Conservation (phyloP, 2,329 filamentous ascomycete genomes). For the Cercospora sojina region DNA sequence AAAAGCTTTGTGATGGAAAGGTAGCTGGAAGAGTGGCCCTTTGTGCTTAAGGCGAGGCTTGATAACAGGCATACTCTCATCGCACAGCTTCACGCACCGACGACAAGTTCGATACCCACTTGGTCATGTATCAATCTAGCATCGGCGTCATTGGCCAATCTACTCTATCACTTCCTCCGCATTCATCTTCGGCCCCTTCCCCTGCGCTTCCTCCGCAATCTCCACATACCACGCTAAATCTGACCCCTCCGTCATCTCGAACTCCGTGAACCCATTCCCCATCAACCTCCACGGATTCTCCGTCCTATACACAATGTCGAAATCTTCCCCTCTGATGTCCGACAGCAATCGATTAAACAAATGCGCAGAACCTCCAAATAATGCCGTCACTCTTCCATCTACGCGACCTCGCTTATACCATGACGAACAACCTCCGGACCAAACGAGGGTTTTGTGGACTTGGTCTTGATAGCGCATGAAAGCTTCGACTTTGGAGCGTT, state of each 20-base stretch:
- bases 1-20: not conserved
- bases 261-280: not conserved
- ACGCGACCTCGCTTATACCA: not conserved
- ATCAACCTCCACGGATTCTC: not conserved
- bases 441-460: not conserved
- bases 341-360: not conserved
- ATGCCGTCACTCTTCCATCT: not conserved
- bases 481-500: not conserved
- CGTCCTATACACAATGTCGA: not conserved
- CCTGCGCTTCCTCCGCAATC: not conserved
- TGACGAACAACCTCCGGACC: not conserved
- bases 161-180: not conserved
- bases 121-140: not conserved
- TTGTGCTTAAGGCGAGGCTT: not conserved
- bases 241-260: not conserved
- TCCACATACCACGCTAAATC: not conserved
- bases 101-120: no score
- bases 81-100: no score
- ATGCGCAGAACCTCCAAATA: not conserved
- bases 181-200: not conserved
- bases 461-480: not conserved
- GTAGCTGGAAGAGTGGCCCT: not conserved
- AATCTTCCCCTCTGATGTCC: not conserved
- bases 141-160: not conserved
- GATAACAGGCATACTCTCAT: not conserved